phyloP scores from a whole-genome alignment of 179 eudicot species.

The Spinacia oleracea region DNA sequence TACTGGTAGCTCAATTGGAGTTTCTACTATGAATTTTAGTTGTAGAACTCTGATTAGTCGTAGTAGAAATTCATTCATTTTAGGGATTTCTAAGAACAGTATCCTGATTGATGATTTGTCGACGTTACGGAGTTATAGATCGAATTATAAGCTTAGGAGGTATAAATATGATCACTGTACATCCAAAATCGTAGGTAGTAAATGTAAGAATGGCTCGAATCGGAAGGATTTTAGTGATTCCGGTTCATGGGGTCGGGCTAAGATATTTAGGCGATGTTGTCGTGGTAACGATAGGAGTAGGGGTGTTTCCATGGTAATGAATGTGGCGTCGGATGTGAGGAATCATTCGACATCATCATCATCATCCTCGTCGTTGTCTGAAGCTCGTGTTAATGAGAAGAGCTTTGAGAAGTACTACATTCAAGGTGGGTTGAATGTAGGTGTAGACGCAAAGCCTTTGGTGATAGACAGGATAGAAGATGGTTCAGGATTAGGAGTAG shows the following conservation, averaged over 20 bases:
- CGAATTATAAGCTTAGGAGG: neutral
- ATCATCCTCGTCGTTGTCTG: conserved; percentile 20
- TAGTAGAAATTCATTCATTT: conserved; percentile 25
- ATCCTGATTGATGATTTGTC: conserved; percentile 10
- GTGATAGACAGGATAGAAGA: conserved; percentile 19
- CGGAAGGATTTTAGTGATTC: conserved; percentile 28
- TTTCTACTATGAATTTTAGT: conserved; percentile 33
- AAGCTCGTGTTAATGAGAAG: conserved; percentile 30
- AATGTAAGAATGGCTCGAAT: conserved; percentile 11
- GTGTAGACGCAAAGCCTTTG: conserved; percentile 30
- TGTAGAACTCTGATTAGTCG: conserved; percentile 31
- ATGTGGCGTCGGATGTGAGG: conserved; percentile 35
- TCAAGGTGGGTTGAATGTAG: conserved; percentile 36
- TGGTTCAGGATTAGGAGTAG: conserved; percentile 19
- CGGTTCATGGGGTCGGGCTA: conserved; percentile 22
- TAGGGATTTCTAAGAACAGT: conserved; percentile 16
- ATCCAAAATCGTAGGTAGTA: conserved; percentile 16
- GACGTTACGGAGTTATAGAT: conserved; percentile 2
- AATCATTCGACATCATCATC: conserved; percentile 27
- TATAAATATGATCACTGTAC: conserved; percentile 21
- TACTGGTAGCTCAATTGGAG: conserved; percentile 28
- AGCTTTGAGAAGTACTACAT: conserved; percentile 35
- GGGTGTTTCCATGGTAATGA: conserved; percentile 2
- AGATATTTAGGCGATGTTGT: conserved; percentile 16
- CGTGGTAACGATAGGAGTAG: conserved; percentile 1